Base-by-base conservation (phyloP, 2,329 filamentous ascomycete genomes). In the Camillea tinctor region DNA sequence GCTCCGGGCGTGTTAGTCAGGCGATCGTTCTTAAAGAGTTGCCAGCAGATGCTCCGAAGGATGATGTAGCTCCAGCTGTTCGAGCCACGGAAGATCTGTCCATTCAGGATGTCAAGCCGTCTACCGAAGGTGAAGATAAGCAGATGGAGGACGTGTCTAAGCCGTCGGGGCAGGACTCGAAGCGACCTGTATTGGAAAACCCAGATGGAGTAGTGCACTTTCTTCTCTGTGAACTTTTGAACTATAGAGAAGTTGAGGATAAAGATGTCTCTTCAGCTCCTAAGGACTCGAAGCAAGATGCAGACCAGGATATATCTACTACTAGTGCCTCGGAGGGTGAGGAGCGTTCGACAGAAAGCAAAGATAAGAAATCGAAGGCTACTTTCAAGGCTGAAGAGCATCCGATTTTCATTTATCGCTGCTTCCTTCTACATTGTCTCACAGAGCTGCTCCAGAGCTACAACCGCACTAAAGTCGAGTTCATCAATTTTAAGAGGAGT, bases 401-500 rank as follows among this genome's bases (percentile, higher is more conserved):
- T 73, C 92, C 93, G 0, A 97, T 97, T 61, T 99, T 96, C 77
- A 89, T 98, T 56, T 99, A 98, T 72, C 88, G 95, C 53, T 97
- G 94, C 78, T 97, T 98, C 79, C 80, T 99, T 55, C 84, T 99
- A 30, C 93, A 95, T 72, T 97, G 93, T 70, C 80, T 99, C 48
- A 89, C 92, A 0, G 95, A 99, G 75, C 84, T 99, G 15, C 81
- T 99, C 15, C 88, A 91, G 59, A 96, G 90, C 70, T 99, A 98
- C 78, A 97, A 93, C 68, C 88, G 93, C 57, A 92, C 93, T 8
- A 99, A 99, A 81, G 87, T 99, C 50, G 96, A 99, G 73, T 98
- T 99, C 73, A 97, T 99, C 80, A 98, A 97, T 75, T 99, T 97
- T 79, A 98, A 96, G 66, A 89, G 94, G 62, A 97, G 93, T 71